phyloP scores from a whole-genome alignment of 179 eudicot species.

The Sideroxylon spinosum region DNA sequence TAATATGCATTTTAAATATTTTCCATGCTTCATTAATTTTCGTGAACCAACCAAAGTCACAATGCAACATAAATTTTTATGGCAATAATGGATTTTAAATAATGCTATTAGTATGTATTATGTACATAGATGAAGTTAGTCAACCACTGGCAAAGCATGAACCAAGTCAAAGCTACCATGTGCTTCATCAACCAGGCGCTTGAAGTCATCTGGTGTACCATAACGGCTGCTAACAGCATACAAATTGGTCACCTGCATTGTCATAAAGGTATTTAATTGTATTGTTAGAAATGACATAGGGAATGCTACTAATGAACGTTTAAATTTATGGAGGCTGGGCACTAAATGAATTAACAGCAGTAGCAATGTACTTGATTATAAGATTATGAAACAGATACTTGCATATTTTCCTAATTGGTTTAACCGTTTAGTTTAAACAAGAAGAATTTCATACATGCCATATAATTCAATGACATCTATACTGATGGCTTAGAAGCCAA shows the following conservation, averaged over 20 bases:
- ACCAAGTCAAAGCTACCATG: slow-evolving; percentile 51
- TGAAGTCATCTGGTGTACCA: slow-evolving; percentile 97
- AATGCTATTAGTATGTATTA: not conserved
- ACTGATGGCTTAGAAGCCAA: not conserved
- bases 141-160: slow-evolving; percentile 9
- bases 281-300: slow-evolving; percentile 8
- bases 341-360: not conserved
- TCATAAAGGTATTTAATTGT: slow-evolving; percentile 14
- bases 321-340: not conserved
- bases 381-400: not conserved
- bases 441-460: not conserved
- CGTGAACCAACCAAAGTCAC: not conserved
- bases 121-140: not conserved
- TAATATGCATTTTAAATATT: not conserved
- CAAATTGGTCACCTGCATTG: slow-evolving; percentile 79
- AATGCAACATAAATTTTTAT: not conserved
- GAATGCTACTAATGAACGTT: not conserved
- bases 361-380: not conserved
- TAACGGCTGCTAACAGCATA: slow-evolving; percentile 97
- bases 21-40: not conserved
- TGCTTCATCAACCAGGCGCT: slow-evolving; percentile 91
- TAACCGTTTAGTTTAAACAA: not conserved
- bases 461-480: not conserved
- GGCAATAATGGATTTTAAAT: not conserved
- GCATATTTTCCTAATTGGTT: not conserved